phyloP scores from a whole-genome alignment of 768 basidiomycete genomes.

The Neoboletus brunneissimus region DNA sequence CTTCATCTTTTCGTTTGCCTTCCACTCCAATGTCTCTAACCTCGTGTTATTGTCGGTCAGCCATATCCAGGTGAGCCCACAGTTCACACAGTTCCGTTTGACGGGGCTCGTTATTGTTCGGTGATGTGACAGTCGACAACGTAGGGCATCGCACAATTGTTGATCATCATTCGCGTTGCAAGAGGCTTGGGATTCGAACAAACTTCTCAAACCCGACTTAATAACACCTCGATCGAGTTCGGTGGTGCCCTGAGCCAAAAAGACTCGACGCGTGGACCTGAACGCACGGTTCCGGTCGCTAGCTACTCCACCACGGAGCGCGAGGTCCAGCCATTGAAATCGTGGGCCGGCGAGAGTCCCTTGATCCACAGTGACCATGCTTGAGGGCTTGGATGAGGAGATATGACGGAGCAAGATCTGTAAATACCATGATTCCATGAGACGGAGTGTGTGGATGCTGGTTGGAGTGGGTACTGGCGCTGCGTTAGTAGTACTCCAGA shows the following conservation, averaged over 20 bases:
- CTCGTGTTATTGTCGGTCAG: slow-evolving; percentile 33
- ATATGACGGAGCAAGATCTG: too few species aligned
- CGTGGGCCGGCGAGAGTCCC: not conserved
- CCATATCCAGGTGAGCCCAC: slow-evolving; percentile 30
- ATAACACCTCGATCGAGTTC: slow-evolving; percentile 6
- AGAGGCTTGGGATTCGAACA: slow-evolving; percentile 25
- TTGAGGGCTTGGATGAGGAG: not conserved
- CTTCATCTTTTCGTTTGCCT: slow-evolving; percentile 32
- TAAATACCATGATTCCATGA: not conserved
- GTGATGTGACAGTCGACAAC: not conserved
- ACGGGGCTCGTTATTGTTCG: not conserved
- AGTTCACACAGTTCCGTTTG: not conserved
- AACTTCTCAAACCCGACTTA: not conserved
- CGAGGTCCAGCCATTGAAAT: not conserved
- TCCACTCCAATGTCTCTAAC: slow-evolving; percentile 27
- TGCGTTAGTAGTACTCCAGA: not conserved
- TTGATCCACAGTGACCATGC: not conserved
- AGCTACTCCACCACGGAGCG: not conserved
- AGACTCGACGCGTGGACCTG: too few species aligned
- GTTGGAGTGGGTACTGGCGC: not conserved
- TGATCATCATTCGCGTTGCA: slow-evolving; percentile 38
- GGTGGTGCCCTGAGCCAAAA: not conserved
- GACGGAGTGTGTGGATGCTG: not conserved
- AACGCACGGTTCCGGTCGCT: not conserved
- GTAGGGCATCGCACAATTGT: slow-evolving; percentile 34